Evolutionary conservation across 805 yeast genomes (phyloP).

Genomic region (Teunomyces stri): DNA sequence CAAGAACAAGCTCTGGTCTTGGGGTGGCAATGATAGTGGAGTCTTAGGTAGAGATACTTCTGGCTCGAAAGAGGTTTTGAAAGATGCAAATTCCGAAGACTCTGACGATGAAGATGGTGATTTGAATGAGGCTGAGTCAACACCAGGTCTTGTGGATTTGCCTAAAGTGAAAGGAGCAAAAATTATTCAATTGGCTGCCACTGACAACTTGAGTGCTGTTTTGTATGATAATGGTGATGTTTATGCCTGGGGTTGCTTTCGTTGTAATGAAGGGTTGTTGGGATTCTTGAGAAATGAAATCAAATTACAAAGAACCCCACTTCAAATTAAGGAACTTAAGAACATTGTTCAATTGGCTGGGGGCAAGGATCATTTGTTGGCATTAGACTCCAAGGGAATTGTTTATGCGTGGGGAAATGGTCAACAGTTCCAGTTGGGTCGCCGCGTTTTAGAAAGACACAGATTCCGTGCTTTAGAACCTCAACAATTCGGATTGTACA

Average conservation of each 20-base stretch:
- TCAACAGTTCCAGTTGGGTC: slow-evolving; percentile 87
- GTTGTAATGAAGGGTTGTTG: slow-evolving; percentile 86
- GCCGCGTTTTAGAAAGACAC: slow-evolving; percentile 78
- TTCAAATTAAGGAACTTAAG: slow-evolving; percentile 55
- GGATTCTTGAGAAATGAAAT: slow-evolving; percentile 68
- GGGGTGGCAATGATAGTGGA: slow-evolving; percentile 96
- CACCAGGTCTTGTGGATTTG: slow-evolving; percentile 75
- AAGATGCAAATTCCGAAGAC: slow-evolving; percentile 58
- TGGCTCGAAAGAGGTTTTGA: slow-evolving; percentile 55
- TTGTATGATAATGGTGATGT: slow-evolving; percentile 80
- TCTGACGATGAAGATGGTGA: slow-evolving; percentile 77
- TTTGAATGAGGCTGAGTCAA: slow-evolving; percentile 82
- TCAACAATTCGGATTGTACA: slow-evolving; percentile 76
- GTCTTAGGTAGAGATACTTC: slow-evolving; percentile 88
- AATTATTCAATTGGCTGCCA: slow-evolving; percentile 82
- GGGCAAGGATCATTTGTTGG: slow-evolving; percentile 90
- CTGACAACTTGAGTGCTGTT: slow-evolving; percentile 86
- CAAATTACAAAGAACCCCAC: slow-evolving; percentile 65
- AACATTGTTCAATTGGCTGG: slow-evolving; percentile 80
- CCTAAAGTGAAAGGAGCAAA: slow-evolving; percentile 44
- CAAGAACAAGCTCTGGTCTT: slow-evolving; percentile 84
- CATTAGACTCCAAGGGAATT: slow-evolving; percentile 77
- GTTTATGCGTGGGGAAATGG: slow-evolving; percentile 98
- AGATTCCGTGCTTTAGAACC: slow-evolving; percentile 73
- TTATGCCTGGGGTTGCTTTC: slow-evolving; percentile 97